A percentile compares a stretch with the other conserved stretches of the same genome.
These are phyloP conservation scores for sunflower (Helianthus annuus) DNA, from an alignment of 129 eudicot species.

Conservation along the genomic window DNA sequence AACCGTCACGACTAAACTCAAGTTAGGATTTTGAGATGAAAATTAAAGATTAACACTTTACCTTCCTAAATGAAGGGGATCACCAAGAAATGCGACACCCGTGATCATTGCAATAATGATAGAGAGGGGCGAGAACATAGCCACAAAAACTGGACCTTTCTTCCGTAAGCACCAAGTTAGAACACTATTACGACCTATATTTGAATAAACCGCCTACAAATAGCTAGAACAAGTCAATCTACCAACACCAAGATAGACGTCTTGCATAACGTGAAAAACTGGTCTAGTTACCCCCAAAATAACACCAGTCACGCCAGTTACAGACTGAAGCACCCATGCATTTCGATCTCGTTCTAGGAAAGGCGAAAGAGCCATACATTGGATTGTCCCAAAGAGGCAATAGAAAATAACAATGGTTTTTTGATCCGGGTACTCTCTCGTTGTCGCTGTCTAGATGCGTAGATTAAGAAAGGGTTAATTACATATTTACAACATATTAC, in stretches of 20 bases:
- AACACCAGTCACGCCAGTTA: conserved; percentile 18
- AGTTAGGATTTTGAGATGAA: neutral
- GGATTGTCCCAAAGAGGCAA: conserved; percentile 25
- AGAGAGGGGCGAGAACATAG: conserved; percentile 25
- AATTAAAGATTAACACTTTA: neutral
- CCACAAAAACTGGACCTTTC: conserved; percentile 34
- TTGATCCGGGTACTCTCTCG: conserved; percentile 26
- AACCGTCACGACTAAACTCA: neutral
- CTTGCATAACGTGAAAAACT: neutral
- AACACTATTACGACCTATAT: conserved; percentile 6
- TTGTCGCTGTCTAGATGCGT: conserved; percentile 2
- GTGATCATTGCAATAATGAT: conserved; percentile 19
- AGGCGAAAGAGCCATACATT: conserved; percentile 7
- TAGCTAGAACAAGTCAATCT: neutral
- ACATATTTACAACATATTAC: neutral
- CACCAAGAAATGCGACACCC: conserved; percentile 30
- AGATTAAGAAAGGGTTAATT: neutral
- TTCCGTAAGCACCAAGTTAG: conserved; percentile 29
- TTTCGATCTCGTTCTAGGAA: conserved; percentile 22
- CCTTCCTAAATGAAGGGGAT: conserved; percentile 24
- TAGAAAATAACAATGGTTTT: conserved; percentile 22
- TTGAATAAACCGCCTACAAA: conserved; percentile 18
- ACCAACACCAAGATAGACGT: neutral
- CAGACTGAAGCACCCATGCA: conserved; percentile 16
- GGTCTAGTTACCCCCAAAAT: conserved; percentile 12